A percentile compares a stretch with the other conserved stretches of the same genome.
phyloP scores from a whole-genome alignment of 2,329 filamentous ascomycete species.

The Cladosporium sp. region DNA sequence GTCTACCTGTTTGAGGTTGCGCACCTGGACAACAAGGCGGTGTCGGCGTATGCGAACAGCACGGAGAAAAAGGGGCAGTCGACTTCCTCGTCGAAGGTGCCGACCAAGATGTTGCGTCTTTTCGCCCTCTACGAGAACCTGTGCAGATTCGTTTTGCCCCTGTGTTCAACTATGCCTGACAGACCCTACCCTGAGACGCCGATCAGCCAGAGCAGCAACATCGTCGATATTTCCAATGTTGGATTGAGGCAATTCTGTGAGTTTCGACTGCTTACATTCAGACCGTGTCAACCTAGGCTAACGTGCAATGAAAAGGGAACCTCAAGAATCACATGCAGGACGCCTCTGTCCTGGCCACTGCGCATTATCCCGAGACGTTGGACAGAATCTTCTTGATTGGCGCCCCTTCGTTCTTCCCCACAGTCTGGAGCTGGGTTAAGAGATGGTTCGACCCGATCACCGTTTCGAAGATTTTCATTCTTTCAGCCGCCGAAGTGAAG shows the following conservation, averaged over 20 bases:
- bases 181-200: conserved; percentile 72
- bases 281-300: conserved; percentile 40
- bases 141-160: conserved; percentile 75
- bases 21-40: conserved; percentile 73
- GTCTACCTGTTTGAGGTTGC: conserved; percentile 86
- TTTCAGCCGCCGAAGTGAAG: conserved; percentile 65
- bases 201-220: conserved; percentile 87
- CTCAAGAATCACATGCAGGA: conserved; percentile 90
- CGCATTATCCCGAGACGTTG: conserved; percentile 90
- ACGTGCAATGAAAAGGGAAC: conserved; percentile 46
- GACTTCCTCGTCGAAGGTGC: conserved; percentile 56
- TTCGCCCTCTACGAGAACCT: conserved; percentile 94
- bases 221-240: conserved; percentile 85
- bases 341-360: conserved; percentile 78
- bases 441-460: conserved; percentile 52
- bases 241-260: conserved; percentile 72
- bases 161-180: conserved; percentile 69
- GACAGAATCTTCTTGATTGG: conserved; percentile 85
- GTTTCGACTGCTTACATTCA: background rate
- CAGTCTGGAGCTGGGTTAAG: conserved; percentile 92
- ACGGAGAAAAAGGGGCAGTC: conserved; percentile 48
- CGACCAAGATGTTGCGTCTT: conserved; percentile 71
- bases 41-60: conserved; percentile 69
- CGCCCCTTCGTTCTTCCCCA: conserved; percentile 84
- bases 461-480: conserved; percentile 84